These are phyloP conservation scores for Quercus engelmannii DNA, from an alignment of 306 rosid species.

Conservation along the genomic window DNA sequence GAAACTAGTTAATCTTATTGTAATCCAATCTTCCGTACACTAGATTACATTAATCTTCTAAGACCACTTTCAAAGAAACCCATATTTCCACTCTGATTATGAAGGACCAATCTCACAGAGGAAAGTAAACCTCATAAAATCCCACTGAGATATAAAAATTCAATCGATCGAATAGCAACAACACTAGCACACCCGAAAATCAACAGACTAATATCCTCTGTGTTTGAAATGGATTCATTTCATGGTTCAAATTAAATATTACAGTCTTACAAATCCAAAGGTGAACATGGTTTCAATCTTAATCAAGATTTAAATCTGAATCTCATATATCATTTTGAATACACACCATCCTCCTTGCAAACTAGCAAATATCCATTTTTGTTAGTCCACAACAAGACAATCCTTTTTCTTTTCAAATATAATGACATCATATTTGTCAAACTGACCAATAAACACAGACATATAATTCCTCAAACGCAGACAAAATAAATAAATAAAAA, in stretches of 20 bases:
- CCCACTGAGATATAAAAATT: neutral
- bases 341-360: neutral
- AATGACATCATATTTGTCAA: neutral
- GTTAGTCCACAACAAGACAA: neutral
- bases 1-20: neutral
- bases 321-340: neutral
- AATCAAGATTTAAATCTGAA: neutral
- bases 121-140: neutral
- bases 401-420: too few species aligned
- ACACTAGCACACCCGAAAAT: neutral
- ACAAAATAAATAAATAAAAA: neutral
- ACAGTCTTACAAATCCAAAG: too few species aligned
- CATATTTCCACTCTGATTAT: neutral
- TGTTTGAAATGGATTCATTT: too few species aligned
- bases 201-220: too few species aligned
- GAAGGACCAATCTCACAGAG: neutral
- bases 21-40: slow-evolving; percentile 11
- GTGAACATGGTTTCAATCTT: neutral
- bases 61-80: neutral
- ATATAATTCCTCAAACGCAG: neutral
- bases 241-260: too few species aligned
- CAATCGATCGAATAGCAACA: neutral
- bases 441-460: neutral
- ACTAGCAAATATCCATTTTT: neutral
- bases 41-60: neutral